phyloP scores from a whole-genome alignment of 345 rosid species.

The Eucalyptus erythrocorys region DNA sequence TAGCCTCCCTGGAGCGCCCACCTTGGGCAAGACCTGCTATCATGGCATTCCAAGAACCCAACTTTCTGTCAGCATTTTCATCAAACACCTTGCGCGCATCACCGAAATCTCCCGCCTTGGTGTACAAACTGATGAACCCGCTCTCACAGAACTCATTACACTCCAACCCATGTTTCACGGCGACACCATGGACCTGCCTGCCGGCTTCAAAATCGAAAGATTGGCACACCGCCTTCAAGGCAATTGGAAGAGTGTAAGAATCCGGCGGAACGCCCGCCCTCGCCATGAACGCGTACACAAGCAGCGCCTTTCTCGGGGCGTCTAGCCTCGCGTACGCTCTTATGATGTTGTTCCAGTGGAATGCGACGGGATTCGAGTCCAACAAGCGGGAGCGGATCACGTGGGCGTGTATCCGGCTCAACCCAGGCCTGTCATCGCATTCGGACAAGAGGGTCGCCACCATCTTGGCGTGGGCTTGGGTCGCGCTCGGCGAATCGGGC shows the following conservation, averaged over 20 bases:
- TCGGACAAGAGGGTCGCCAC: slow-evolving; percentile 27
- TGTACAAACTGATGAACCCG: slow-evolving; percentile 47
- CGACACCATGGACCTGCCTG: slow-evolving; percentile 50
- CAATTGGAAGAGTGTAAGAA: slow-evolving; percentile 59
- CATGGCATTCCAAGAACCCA: slow-evolving; percentile 89
- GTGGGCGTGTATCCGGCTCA: slow-evolving; percentile 42
- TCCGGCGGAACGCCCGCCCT: slow-evolving; percentile 50
- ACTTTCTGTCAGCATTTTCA: slow-evolving; percentile 50
- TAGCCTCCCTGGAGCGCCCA: slow-evolving; percentile 39
- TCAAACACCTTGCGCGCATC: slow-evolving; percentile 56
- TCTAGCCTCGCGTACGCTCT: slow-evolving; percentile 51
- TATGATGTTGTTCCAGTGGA: slow-evolving; percentile 65
- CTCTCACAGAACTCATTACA: slow-evolving; percentile 67
- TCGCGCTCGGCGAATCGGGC: background rate
- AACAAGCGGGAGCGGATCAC: slow-evolving; percentile 35
- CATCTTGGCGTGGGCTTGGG: slow-evolving; percentile 13
- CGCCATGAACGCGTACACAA: slow-evolving; percentile 38
- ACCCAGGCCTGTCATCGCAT: slow-evolving; percentile 22
- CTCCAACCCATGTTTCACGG: slow-evolving; percentile 38
- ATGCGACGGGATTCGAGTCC: slow-evolving; percentile 14
- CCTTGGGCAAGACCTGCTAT: slow-evolving; percentile 56
- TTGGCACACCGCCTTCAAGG: slow-evolving; percentile 42
- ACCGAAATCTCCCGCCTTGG: slow-evolving; percentile 35
- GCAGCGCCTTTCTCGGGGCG: slow-evolving; percentile 38
- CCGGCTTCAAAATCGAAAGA: slow-evolving; percentile 25